phyloP scores from a whole-genome alignment of 345 rosid genomes.

The Hevea brasiliensis region DNA sequence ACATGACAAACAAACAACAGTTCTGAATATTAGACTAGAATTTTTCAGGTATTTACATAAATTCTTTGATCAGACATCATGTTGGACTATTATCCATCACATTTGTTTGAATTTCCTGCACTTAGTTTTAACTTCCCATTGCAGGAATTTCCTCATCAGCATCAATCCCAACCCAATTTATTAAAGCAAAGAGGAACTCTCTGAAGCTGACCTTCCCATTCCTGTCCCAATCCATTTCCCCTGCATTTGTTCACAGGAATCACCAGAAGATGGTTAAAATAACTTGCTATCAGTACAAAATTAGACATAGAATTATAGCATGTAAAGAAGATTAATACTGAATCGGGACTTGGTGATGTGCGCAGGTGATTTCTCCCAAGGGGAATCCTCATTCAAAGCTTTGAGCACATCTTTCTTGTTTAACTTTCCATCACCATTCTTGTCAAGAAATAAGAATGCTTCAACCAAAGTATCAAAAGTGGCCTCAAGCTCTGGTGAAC shows the following conservation, averaged over 20 bases:
- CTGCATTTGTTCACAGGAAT: constrained; percentile 46
- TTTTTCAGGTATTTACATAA: constrained; percentile 12
- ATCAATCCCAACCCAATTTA: constrained; percentile 77
- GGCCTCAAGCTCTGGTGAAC: constrained; percentile 54
- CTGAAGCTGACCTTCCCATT: constrained; percentile 78
- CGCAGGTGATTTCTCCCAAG: constrained; percentile 67
- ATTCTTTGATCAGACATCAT: constrained; percentile 25
- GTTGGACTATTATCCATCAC: neutral
- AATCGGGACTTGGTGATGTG: constrained; percentile 67
- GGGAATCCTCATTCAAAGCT: constrained; percentile 65
- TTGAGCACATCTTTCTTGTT: constrained; percentile 67
- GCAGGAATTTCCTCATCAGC: constrained; percentile 33
- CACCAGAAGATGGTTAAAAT: constrained; percentile 11
- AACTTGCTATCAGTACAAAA: neutral
- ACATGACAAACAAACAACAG: constrained; percentile 10
- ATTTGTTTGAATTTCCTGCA: neutral
- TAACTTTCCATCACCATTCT: constrained; percentile 72
- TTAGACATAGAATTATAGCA: neutral
- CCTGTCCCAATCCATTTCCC: constrained; percentile 88
- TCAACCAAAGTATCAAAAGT: constrained; percentile 70
- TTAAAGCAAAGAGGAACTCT: constrained; percentile 72
- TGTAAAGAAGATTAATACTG: constrained; percentile 40
- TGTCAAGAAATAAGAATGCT: constrained; percentile 79
- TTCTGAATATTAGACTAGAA: neutral
- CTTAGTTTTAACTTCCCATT: constrained; percentile 15